Conservation (phyloP, 129 eudicot genomes). For the Erigeron canadensis region DNA sequence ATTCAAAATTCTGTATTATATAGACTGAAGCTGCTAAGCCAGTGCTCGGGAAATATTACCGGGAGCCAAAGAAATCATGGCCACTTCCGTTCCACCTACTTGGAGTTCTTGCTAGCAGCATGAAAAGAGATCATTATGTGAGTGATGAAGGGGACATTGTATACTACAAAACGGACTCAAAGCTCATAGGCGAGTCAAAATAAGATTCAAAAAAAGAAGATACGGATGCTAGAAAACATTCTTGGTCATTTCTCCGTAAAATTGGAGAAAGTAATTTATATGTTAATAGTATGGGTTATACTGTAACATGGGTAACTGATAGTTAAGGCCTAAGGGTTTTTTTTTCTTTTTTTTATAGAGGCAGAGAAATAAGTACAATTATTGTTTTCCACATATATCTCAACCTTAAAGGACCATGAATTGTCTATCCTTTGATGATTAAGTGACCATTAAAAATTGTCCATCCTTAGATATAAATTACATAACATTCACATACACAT, state of each 20-base stretch:
- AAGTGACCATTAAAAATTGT: constrained; percentile 3
- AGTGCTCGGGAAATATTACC: constrained; percentile 74
- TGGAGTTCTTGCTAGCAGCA: constrained; percentile 58
- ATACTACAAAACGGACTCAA: constrained; percentile 70
- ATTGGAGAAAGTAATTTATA: constrained; percentile 19
- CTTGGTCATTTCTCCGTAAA: constrained; percentile 21
- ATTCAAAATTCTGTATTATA: constrained; percentile 9
- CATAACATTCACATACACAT: not conserved
- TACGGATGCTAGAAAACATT: constrained; percentile 1
- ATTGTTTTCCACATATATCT: constrained; percentile 19
- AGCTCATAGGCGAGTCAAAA: constrained; percentile 30
- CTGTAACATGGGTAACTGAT: constrained; percentile 11
- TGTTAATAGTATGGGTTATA: constrained; percentile 19
- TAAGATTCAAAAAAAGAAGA: not conserved
- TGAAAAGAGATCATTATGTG: constrained; percentile 81
- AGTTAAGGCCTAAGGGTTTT: constrained; percentile 18
- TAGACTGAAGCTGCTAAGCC: constrained; percentile 88
- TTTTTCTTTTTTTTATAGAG: not conserved
- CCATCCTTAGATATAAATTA: not conserved
- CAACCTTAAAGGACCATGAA: constrained; percentile 6
- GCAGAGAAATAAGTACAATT: constrained; percentile 15
- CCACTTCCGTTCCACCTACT: constrained; percentile 69
- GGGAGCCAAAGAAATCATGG: constrained; percentile 61
- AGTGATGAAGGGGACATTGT: constrained; percentile 85
- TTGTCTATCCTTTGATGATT: not conserved